These are phyloP conservation scores for Jackrogersella minutella DNA, from an alignment of 495 filamentous ascomycete species.

Conservation along the genomic window DNA sequence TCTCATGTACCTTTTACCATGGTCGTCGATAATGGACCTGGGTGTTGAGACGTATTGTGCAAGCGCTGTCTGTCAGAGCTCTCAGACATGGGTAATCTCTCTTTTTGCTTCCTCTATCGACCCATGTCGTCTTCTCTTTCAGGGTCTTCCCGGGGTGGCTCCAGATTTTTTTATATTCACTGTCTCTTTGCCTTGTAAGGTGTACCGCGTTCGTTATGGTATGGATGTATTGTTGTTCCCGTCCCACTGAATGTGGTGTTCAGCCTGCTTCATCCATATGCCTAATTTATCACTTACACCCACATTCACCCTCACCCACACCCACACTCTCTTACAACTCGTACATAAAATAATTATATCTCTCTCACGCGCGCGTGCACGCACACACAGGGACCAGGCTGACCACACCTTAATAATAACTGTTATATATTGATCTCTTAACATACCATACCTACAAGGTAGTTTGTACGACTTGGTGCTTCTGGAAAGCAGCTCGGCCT, in stretches of 20 bases:
- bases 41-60: constrained; percentile 41
- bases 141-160: constrained; percentile 9
- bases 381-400: constrained; percentile 37
- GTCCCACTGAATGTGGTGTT: constrained; percentile 29
- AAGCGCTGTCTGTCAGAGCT: constrained; percentile 34
- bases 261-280: constrained; percentile 31
- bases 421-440: constrained; percentile 31
- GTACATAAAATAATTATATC: constrained; percentile 29
- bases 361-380: constrained; percentile 28
- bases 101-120: constrained; percentile 4
- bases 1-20: constrained; percentile 9
- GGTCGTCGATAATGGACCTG: constrained; percentile 31
- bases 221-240: constrained; percentile 3
- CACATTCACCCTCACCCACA: constrained; percentile 18
- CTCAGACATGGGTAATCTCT: constrained; percentile 43
- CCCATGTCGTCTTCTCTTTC: constrained; percentile 31
- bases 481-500: constrained; percentile 33
- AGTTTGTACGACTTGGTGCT: constrained; percentile 36
- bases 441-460: constrained; percentile 31
- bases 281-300: constrained; percentile 40
- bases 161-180: constrained; percentile 36
- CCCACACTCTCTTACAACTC: constrained; percentile 22
- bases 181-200: constrained; percentile 8
- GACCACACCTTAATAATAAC: constrained; percentile 39
- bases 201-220: constrained; percentile 28